Evolutionary conservation across 192 early-diverging fungal genomes (phyloP).

Genomic region (Gryganskiella cystojenkinii): DNA sequence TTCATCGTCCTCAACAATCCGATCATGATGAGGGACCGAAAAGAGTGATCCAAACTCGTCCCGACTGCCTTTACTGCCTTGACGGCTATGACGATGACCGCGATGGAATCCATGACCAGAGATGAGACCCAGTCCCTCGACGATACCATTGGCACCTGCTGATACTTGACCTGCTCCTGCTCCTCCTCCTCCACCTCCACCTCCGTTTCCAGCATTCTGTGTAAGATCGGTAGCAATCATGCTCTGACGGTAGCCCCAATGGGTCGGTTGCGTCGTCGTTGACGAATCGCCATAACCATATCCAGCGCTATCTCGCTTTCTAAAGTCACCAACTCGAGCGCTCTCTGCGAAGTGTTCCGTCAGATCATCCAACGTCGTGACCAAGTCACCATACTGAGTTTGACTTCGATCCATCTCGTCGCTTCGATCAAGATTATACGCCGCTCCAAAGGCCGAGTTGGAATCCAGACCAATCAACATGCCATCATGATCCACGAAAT

Average conservation of each 20-base stretch:
- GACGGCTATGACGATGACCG: constrained; percentile 36
- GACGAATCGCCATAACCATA: background rate
- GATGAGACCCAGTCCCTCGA: constrained; percentile 6
- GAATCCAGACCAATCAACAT: constrained; percentile 32
- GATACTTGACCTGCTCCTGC: no score
- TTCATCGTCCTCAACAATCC: constrained; percentile 48
- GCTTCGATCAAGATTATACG: constrained; percentile 5
- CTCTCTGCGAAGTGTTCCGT: constrained; percentile 51
- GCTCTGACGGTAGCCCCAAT: constrained; percentile 29
- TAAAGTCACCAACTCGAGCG: constrained; percentile 28
- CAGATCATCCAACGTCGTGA: constrained; percentile 37
- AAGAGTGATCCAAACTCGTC: constrained; percentile 50
- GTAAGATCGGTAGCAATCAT: constrained; percentile 6
- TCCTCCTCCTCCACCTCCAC: background rate
- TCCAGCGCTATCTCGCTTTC: constrained; percentile 33
- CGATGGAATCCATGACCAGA: constrained; percentile 16
- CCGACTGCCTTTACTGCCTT: constrained; percentile 45
- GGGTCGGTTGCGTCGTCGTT: constrained; percentile 8
- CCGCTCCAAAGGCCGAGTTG: constrained; percentile 3
- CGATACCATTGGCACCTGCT: background rate
- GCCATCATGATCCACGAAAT: constrained; percentile 45
- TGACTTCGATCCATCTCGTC: constrained; percentile 12
- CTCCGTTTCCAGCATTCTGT: no score
- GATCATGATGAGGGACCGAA: constrained; percentile 34
- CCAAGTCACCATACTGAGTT: constrained; percentile 45